Base-by-base conservation (phyloP, 2,329 filamentous ascomycete species). In the Chaetomiaceae sp. region DNA sequence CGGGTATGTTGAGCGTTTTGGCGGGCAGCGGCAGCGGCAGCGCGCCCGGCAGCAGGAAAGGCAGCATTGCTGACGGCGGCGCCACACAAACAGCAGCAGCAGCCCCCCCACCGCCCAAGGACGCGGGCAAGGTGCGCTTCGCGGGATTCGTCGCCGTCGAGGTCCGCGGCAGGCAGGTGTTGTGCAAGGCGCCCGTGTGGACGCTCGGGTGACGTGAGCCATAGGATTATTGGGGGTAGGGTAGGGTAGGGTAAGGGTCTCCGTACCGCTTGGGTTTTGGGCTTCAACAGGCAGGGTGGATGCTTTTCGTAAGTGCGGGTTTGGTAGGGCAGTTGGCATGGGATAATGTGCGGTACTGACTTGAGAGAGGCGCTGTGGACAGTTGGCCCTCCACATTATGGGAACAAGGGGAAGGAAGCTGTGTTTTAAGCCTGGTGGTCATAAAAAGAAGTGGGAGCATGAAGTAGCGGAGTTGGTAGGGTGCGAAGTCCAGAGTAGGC, bases 141-240 rank as follows among this genome's bases (percentile, higher is more conserved):
- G 82, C 86, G 2, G 84, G 82, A 5, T 91, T 90, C 62, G 66
- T 89, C 47, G 78, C 76, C 15, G 75, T 89, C 26, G 86, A 90
- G 65, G 85, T 91, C 7, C 72, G 84, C 52, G 84, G 85, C 18
- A 78, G 85, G 49, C 86, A 86, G 65, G 82, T 89, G 38, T 68
- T 91, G 57, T 70, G 80, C 51, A 88, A 88, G 68, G 83, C 86
- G 17, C 85, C 86, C 12, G 82, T 90, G 26, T 91, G 80, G 80
- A 74, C 74, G 10, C 54, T 82, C 15, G 52, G 38, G 22, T 53
- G 27, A 51, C 32, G 18, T 18, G 20, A 35, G 12, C 8, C 22
- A 12, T 17, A 5, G 24, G 33, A 2, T 1, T 27, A 22, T 35
- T 33, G n/a, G 2, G 33, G 36, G 12, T 20, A 6, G 29, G 35